These are phyloP conservation scores for Ceratobasidium sp. DNA, from an alignment of 1,284 basidiomycete genomes.

Conservation along the genomic window DNA sequence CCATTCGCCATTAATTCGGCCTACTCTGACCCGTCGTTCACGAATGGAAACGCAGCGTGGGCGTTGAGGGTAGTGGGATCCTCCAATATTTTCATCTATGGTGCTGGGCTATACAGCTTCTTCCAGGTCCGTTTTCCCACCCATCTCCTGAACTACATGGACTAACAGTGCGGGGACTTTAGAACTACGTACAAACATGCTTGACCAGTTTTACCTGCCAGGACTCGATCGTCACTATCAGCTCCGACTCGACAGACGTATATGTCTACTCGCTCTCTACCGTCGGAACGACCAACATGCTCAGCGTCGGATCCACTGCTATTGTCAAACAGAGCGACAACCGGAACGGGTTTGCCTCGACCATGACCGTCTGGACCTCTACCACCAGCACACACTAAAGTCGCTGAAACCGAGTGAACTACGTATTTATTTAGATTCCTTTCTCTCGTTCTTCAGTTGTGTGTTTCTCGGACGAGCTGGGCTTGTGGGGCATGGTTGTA, in stretches of 20 bases:
- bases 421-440: no score
- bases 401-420: no score
- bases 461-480: no score
- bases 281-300: slow-evolving; percentile 65
- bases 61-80: slow-evolving; percentile 66
- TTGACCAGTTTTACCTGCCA: slow-evolving; percentile 64
- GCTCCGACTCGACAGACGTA: slow-evolving; percentile 63
- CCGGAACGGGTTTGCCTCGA: slow-evolving; percentile 58
- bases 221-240: slow-evolving; percentile 67
- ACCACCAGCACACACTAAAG: slow-evolving; percentile 39
- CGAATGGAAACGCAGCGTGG: slow-evolving; percentile 63
- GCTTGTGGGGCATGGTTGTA: slow-evolving; percentile 12
- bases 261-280: slow-evolving; percentile 71
- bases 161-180: neutral
- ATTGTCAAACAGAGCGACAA: slow-evolving; percentile 64
- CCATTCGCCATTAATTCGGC: slow-evolving; percentile 51
- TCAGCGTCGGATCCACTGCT: slow-evolving; percentile 64
- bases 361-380: slow-evolving; percentile 43
- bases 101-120: slow-evolving; percentile 75
- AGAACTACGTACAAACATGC: slow-evolving; percentile 58
- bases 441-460: no score
- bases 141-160: no score
- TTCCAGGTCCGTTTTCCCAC: slow-evolving; percentile 61
- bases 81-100: slow-evolving; percentile 70
- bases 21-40: slow-evolving; percentile 66